Evolutionary conservation across 352 stramenopile genomes (phyloP).

Genomic region (Pythium volutum): DNA sequence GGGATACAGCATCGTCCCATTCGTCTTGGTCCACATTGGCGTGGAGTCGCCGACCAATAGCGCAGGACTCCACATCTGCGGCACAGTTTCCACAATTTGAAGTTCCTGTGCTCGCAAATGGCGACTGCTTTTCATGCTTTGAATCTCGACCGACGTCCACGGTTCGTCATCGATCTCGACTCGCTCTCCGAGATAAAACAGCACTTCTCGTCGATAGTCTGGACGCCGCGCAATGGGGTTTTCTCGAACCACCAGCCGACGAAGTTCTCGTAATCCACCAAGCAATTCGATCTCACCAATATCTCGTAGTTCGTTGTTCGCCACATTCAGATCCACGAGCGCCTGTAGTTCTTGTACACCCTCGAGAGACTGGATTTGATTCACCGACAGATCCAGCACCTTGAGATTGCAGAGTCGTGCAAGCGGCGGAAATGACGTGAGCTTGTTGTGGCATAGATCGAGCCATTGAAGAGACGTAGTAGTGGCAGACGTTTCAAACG

Average conservation of each 20-base stretch:
- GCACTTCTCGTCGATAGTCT: constrained; percentile 76
- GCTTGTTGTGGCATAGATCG: constrained; percentile 69
- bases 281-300: constrained; percentile 62
- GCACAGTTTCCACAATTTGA: neutral
- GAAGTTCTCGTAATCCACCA: constrained; percentile 35
- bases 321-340: constrained; percentile 64
- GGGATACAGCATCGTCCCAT: constrained; percentile 20
- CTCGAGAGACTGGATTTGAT: constrained; percentile 50
- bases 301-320: constrained; percentile 54
- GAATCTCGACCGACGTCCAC: constrained; percentile 61
- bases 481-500: constrained; percentile 30
- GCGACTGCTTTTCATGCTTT: constrained; percentile 69
- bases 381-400: constrained; percentile 67
- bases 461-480: constrained; percentile 42
- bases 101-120: constrained; percentile 29
- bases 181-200: constrained; percentile 71
- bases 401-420: constrained; percentile 36
- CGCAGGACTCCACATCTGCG: neutral
- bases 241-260: constrained; percentile 53
- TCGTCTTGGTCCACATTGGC: neutral
- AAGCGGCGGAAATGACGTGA: constrained; percentile 43
- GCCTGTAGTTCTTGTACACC: constrained; percentile 44
- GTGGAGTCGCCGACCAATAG: neutral
- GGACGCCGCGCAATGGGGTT: constrained; percentile 69
- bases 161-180: constrained; percentile 60